Evolutionary conservation across 202 grass and related monocot genomes (phyloP).

Genomic region (Musa balbisiana): DNA sequence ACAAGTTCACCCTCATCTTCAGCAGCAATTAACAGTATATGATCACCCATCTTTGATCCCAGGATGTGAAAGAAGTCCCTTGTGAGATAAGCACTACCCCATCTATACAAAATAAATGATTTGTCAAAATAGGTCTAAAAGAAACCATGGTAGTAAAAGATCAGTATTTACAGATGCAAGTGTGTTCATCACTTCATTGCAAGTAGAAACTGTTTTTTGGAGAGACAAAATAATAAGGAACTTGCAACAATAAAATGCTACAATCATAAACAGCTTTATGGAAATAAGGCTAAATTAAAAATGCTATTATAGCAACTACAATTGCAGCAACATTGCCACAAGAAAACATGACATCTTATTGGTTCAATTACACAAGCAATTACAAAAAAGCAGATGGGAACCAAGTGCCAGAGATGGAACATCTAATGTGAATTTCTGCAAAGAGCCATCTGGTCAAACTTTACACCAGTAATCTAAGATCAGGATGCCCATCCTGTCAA

Average conservation of each 20-base stretch:
- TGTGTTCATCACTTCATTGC: background rate
- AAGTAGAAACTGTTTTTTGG: background rate
- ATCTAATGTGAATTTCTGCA: too few species aligned
- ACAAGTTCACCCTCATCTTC: slow-evolving; percentile 63
- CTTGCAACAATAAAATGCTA: background rate
- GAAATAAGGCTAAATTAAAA: background rate
- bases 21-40: slow-evolving; percentile 78
- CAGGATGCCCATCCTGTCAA: too few species aligned
- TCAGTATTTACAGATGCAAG: background rate
- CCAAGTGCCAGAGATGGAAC: too few species aligned
- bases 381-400: too few species aligned
- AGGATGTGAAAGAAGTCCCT: slow-evolving; percentile 83
- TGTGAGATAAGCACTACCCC: slow-evolving; percentile 85
- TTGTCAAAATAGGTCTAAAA: slow-evolving; percentile 26
- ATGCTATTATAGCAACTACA: background rate
- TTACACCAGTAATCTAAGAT: too few species aligned
- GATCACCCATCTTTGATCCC: slow-evolving; percentile 77
- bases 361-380: background rate
- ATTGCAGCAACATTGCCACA: background rate
- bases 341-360: background rate
- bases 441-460: too few species aligned
- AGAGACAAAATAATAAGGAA: background rate
- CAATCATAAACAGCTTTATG: background rate
- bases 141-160: slow-evolving; percentile 10
- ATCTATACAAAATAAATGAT: slow-evolving; percentile 46